Evolutionary conservation across 2,329 filamentous ascomycete species (phyloP).

Genomic region (Purpureocillium takamizusanense): DNA sequence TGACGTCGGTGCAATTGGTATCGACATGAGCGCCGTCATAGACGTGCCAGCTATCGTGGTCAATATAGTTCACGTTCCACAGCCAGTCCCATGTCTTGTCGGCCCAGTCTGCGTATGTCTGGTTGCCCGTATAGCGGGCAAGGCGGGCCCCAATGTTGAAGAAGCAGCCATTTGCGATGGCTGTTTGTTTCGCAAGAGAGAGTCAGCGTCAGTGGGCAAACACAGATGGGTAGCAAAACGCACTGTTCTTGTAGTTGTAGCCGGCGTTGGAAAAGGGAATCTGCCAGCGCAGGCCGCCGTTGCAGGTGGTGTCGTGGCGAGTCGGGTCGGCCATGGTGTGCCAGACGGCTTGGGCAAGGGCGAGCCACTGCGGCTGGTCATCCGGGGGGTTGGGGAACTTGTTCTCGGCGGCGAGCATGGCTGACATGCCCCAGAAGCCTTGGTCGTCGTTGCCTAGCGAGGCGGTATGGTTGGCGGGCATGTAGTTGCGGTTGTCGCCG

Average conservation of each 20-base stretch:
- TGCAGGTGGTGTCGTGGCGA: constrained; percentile 56
- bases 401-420: constrained; percentile 58
- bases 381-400: constrained; percentile 50
- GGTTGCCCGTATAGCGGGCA: constrained; percentile 59
- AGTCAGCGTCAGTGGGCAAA: background rate
- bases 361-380: constrained; percentile 49
- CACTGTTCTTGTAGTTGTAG: constrained; percentile 66
- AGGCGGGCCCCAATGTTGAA: constrained; percentile 61
- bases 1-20: constrained; percentile 51
- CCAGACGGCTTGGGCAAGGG: constrained; percentile 61
- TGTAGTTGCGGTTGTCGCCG: constrained; percentile 48
- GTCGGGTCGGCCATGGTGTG: constrained; percentile 49
- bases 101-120: constrained; percentile 55
- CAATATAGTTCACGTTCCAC: constrained; percentile 44
- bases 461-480: constrained; percentile 49
- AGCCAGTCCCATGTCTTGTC: constrained; percentile 56
- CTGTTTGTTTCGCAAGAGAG: too few relatives aligned
- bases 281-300: constrained; percentile 69
- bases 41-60: constrained; percentile 49
- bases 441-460: constrained; percentile 63
- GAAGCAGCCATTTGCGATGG: constrained; percentile 53
- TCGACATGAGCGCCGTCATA: constrained; percentile 54
- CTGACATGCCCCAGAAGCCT: constrained; percentile 60
- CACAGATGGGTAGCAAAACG: constrained; percentile 6
- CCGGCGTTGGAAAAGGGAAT: constrained; percentile 66